These are phyloP conservation scores for Gaeumannomyces tritici DNA, from an alignment of 2,329 filamentous ascomycete species.

Conservation along the genomic window DNA sequence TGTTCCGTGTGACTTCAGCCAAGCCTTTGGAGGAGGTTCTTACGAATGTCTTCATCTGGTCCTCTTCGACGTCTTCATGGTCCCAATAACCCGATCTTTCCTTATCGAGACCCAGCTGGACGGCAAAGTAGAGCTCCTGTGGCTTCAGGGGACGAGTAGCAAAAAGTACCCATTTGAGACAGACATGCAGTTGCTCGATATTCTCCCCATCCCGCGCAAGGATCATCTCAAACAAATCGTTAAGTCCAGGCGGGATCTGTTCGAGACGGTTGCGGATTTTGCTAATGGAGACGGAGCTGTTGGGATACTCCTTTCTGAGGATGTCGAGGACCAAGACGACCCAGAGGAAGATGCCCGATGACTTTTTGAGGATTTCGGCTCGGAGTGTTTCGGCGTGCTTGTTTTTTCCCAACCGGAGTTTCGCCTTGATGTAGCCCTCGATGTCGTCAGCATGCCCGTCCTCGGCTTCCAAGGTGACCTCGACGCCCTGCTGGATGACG, in stretches of 20 bases:
- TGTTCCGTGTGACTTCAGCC: slow-evolving; percentile 27
- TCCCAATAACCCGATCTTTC: slow-evolving; percentile 5
- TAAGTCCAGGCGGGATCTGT: slow-evolving; percentile 27
- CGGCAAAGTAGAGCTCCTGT: slow-evolving; percentile 31
- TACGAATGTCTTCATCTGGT: slow-evolving; percentile 22
- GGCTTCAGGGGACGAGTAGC: slow-evolving; percentile 30
- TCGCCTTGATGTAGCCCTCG: slow-evolving; percentile 17
- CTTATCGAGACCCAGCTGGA: slow-evolving; percentile 18
- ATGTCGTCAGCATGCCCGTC: slow-evolving; percentile 26
- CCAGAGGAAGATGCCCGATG: slow-evolving; percentile 35
- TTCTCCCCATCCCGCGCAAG: slow-evolving; percentile 34
- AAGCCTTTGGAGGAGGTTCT: slow-evolving; percentile 39
- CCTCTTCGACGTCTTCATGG: slow-evolving; percentile 9
- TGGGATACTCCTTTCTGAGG: slow-evolving; percentile 22
- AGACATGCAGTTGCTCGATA: slow-evolving; percentile 29
- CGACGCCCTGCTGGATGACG: slow-evolving; percentile 15
- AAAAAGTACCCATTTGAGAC: slow-evolving; percentile 44
- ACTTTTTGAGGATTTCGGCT: slow-evolving; percentile 21
- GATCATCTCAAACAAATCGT: slow-evolving; percentile 40
- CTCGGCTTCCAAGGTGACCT: slow-evolving; percentile 23
- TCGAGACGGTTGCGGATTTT: slow-evolving; percentile 18
- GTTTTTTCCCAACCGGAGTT: slow-evolving; percentile 14
- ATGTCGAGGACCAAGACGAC: slow-evolving; percentile 27
- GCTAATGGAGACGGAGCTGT: slow-evolving; percentile 13
- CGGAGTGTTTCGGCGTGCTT: slow-evolving; percentile 10